Evolutionary conservation across 2,329 filamentous ascomycete species (phyloP).

Genomic region (Botryotinia globosa): DNA sequence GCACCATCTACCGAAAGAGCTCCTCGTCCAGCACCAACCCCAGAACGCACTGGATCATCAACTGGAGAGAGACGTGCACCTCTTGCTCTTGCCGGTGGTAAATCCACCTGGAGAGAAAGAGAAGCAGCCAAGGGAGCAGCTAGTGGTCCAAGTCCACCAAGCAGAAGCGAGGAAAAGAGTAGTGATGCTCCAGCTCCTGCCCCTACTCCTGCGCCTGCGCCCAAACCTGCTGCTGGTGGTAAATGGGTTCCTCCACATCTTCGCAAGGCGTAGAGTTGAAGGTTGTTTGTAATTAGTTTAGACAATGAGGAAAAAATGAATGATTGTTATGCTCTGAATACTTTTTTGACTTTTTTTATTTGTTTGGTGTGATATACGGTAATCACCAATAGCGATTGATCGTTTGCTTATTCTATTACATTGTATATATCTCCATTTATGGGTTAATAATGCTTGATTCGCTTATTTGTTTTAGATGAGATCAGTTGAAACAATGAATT

Average conservation of each 20-base stretch:
- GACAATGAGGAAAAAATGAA: not conserved
- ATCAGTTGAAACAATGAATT: not conserved
- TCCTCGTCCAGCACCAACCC: not conserved
- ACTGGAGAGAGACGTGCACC: constrained; percentile 55
- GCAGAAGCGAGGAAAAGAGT: not conserved
- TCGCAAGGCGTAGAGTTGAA: not conserved
- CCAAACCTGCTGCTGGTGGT: not conserved
- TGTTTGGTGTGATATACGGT: not conserved
- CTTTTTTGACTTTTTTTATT: not conserved
- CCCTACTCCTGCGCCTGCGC: not conserved
- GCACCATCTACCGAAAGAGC: not conserved
- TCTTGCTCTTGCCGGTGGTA: constrained; percentile 57
- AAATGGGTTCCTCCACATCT: constrained; percentile 1
- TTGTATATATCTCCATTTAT: not conserved
- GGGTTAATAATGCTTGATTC: not conserved
- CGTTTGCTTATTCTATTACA: not conserved
- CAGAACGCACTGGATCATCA: constrained; percentile 51
- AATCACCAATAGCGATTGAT: not conserved
- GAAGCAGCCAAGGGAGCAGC: constrained; percentile 48
- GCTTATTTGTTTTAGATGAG: not conserved
- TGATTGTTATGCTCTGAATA: not conserved
- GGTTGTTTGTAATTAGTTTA: not conserved
- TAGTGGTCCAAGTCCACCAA: constrained; percentile 20
- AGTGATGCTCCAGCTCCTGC: not conserved
- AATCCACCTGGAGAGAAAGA: constrained; percentile 59